Conservation (phyloP, 768 basidiomycete species). For the Suillus ampliporus region DNA sequence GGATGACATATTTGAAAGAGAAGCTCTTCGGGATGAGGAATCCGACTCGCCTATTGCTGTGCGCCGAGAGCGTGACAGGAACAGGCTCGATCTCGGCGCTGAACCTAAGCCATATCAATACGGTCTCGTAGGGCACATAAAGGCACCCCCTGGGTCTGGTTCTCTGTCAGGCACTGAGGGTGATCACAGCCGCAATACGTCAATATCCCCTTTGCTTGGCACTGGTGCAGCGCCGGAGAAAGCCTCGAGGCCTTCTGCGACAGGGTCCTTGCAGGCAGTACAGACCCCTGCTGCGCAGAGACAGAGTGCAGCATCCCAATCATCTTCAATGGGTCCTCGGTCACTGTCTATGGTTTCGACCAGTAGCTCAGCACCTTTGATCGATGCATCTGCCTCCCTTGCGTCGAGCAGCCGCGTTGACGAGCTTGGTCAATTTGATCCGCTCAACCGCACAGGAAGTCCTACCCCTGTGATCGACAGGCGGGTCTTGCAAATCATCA, state of each 20-base stretch:
- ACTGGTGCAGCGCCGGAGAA: constrained; percentile 12
- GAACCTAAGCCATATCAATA: constrained; percentile 68
- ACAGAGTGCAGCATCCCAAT: constrained; percentile 12
- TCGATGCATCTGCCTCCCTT: constrained; percentile 1
- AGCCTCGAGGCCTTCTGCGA: constrained; percentile 49
- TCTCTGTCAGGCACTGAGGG: constrained; percentile 38
- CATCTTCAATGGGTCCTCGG: constrained; percentile 18
- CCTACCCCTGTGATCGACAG: constrained; percentile 26
- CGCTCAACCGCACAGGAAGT: constrained; percentile 26
- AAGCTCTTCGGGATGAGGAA: constrained; percentile 33
- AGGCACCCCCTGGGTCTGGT: constrained; percentile 33
- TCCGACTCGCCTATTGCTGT: constrained; percentile 24
- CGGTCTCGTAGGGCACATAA: constrained; percentile 58
- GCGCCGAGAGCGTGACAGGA: constrained; percentile 30
- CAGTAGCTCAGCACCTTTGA: constrained; percentile 5
- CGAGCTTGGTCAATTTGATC: constrained; percentile 22
- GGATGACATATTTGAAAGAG: constrained; percentile 59
- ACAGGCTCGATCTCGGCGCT: constrained; percentile 34
- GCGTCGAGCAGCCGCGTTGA: constrained; percentile 23
- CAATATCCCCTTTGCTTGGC: constrained; percentile 30
- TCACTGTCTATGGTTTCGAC: constrained; percentile 29
- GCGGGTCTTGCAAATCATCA: constrained; percentile 34
- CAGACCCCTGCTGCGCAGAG: constrained; percentile 22
- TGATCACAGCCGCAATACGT: constrained; percentile 30
- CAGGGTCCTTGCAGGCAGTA: constrained; percentile 45